A percentile compares a stretch with the other conserved stretches of the same genome.
Evolutionary conservation across 768 basidiomycete genomes (phyloP).

Genomic region (Pleurotus tuber-regium): DNA sequence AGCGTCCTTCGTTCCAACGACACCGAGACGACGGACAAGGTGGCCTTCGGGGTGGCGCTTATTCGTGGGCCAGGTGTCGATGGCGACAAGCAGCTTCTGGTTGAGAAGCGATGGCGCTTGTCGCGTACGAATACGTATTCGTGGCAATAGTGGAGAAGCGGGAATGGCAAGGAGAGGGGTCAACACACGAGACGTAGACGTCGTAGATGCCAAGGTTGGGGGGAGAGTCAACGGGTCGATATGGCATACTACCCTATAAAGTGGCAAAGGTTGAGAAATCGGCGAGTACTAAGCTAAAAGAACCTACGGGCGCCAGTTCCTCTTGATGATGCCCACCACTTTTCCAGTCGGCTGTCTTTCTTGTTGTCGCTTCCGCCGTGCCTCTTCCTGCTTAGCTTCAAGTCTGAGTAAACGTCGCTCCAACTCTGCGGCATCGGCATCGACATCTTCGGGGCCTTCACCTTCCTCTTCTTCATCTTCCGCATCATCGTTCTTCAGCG

Average conservation of each 20-base stretch:
- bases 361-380: conserved; percentile 25
- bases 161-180: conserved; percentile 96
- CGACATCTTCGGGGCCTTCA: conserved; percentile 33
- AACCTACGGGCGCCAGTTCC: conserved; percentile 90
- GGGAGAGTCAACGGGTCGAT: conserved; percentile 87
- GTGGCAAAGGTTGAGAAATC: background rate
- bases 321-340: conserved; percentile 88
- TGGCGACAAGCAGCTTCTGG: conserved; percentile 95
- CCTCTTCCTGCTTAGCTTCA: conserved; percentile 34
- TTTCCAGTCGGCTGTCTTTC: conserved; percentile 90
- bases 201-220: conserved; percentile 78
- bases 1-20: conserved; percentile 91
- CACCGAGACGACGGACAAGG: conserved; percentile 89
- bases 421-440: conserved; percentile 17
- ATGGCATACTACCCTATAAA: conserved; percentile 88
- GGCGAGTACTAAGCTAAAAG: conserved; percentile 6
- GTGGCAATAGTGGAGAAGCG: conserved; percentile 85
- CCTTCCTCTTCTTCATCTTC: conserved; percentile 70
- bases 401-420: conserved; percentile 40
- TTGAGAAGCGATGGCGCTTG: conserved; percentile 86
- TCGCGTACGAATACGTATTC: conserved; percentile 91
- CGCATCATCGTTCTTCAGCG: conserved; percentile 83
- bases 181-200: conserved; percentile 73
- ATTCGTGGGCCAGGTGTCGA: conserved; percentile 87
- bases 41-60: conserved; percentile 96